These are phyloP conservation scores for Suillus placidus DNA, from an alignment of 768 basidiomycete genomes.

Conservation along the genomic window DNA sequence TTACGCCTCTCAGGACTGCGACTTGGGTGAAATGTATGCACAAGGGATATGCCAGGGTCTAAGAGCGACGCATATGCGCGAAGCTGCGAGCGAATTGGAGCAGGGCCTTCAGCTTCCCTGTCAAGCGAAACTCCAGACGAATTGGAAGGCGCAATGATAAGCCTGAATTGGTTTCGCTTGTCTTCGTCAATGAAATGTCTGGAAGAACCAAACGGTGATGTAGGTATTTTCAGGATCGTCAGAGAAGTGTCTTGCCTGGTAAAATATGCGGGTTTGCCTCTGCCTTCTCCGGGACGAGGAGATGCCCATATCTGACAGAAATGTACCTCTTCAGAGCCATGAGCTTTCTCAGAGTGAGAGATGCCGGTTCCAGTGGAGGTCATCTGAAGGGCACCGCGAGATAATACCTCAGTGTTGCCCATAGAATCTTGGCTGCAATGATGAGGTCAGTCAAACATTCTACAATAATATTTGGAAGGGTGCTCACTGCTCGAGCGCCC, in stretches of 20 bases:
- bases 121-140: conserved; percentile 56
- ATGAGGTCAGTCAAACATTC: background rate
- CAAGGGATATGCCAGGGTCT: conserved; percentile 54
- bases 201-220: background rate
- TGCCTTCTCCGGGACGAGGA: conserved; percentile 40
- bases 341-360: conserved; percentile 70
- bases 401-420: conserved; percentile 87
- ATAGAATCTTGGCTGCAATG: conserved; percentile 79
- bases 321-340: conserved; percentile 52
- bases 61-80: conserved; percentile 78
- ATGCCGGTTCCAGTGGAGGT: conserved; percentile 94
- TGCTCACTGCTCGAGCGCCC: conserved; percentile 79
- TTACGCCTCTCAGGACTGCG: conserved; percentile 45
- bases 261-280: conserved; percentile 70
- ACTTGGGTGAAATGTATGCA: conserved; percentile 46
- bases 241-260: conserved; percentile 53
- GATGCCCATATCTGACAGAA: conserved; percentile 75
- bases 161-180: conserved; percentile 73
- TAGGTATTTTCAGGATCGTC: background rate
- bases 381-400: conserved; percentile 88
- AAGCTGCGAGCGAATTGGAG: conserved; percentile 74
- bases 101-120: conserved; percentile 75
- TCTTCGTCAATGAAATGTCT: conserved; percentile 80
- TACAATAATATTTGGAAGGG: background rate
- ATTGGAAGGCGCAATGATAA: conserved; percentile 75